A percentile compares a stretch with the other conserved stretches of the same genome.
Conservation (phyloP, 129 eudicot genomes). For the Erigeron canadensis region DNA sequence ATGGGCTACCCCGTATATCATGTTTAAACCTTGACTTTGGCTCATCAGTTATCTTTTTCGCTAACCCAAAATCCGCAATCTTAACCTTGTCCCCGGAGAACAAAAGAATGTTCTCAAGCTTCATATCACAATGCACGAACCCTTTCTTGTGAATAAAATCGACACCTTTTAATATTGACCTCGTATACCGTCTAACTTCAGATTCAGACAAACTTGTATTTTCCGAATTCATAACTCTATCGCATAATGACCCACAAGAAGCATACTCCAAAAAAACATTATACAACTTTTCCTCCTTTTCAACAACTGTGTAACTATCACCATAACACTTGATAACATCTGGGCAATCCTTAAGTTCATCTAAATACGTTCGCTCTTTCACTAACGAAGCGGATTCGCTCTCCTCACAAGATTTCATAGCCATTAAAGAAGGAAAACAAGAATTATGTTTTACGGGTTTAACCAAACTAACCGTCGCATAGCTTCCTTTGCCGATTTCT, state of each 20-base stretch:
- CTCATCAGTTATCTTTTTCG: slow-evolving; percentile 18
- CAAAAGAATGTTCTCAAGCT: slow-evolving; percentile 30
- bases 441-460: slow-evolving; percentile 37
- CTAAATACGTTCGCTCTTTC: slow-evolving; percentile 50
- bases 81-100: slow-evolving; percentile 19
- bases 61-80: slow-evolving; percentile 42
- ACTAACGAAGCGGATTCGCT: slow-evolving; percentile 38
- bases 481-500: slow-evolving; percentile 67
- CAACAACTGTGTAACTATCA: slow-evolving; percentile 28
- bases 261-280: slow-evolving; percentile 72
- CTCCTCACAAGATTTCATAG: slow-evolving; percentile 53
- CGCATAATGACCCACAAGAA: slow-evolving; percentile 53
- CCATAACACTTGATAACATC: slow-evolving; percentile 50
- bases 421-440: slow-evolving; percentile 43
- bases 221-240: slow-evolving; percentile 32
- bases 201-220: slow-evolving; percentile 12
- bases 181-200: slow-evolving; percentile 27
- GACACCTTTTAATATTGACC: slow-evolving; percentile 33
- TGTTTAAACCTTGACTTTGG: background rate
- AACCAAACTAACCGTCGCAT: slow-evolving; percentile 67
- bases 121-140: slow-evolving; percentile 36
- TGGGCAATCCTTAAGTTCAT: slow-evolving; percentile 44
- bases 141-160: slow-evolving; percentile 20
- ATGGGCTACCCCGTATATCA: slow-evolving; percentile 61
- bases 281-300: slow-evolving; percentile 46